Percentiles rank a stretch among this genome's conserved stretches.
phyloP scores from a whole-genome alignment of 208 protist genomes.

The Acanthamoeba divionensis region DNA sequence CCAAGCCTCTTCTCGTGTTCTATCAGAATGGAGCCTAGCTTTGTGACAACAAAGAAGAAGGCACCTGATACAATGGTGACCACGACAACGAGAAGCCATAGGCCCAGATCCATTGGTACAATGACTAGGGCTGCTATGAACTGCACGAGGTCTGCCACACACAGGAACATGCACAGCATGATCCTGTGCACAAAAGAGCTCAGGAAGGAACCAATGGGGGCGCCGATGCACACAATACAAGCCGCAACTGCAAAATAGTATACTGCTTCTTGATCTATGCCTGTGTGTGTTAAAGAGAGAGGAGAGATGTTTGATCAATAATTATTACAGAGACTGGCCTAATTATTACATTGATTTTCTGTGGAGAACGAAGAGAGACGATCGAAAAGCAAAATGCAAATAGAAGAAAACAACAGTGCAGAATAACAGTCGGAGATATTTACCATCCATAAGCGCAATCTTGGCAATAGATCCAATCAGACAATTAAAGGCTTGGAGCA shows the following conservation, averaged over 20 bases:
- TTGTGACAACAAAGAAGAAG: conserved; percentile 14
- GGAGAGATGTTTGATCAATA: background rate
- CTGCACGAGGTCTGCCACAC: conserved; percentile 49
- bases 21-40: conserved; percentile 20
- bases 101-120: no score
- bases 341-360: background rate
- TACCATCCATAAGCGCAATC: conserved; percentile 24
- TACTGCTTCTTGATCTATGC: conserved; percentile 17
- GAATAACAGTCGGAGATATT: background rate
- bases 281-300: no score
- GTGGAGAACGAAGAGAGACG: conserved; percentile 27
- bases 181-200: conserved; percentile 46
- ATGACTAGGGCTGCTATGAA: conserved; percentile 51
- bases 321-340: conserved; percentile 12
- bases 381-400: background rate
- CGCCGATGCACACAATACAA: conserved; percentile 18
- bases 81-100: background rate
- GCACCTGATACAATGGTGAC: background rate
- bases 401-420: background rate
- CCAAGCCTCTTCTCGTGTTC: background rate
- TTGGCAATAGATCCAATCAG: background rate
- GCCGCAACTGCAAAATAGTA: conserved; percentile 43
- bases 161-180: conserved; percentile 20
- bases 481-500: conserved; percentile 36
- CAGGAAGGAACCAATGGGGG: conserved; percentile 52